These are phyloP conservation scores for Brassica incana DNA, from an alignment of 345 rosid genomes.

Conservation along the genomic window DNA sequence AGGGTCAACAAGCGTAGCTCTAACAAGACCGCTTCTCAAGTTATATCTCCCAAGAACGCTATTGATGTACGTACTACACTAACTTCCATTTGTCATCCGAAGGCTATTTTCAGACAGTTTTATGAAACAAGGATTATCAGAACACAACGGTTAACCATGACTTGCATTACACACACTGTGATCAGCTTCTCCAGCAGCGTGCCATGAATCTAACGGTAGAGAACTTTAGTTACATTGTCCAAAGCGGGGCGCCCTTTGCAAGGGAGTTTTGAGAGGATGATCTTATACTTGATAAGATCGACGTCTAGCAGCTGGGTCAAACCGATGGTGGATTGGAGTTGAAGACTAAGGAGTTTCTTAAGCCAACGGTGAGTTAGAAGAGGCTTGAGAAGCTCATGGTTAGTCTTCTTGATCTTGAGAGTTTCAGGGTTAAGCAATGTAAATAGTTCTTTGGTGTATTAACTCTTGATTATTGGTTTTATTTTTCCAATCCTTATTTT, in stretches of 20 bases:
- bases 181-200: constrained; percentile 70
- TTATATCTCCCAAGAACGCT: constrained; percentile 91
- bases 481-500: background rate
- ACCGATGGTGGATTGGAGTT: constrained; percentile 36
- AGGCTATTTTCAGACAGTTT: constrained; percentile 89
- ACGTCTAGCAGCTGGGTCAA: constrained; percentile 54
- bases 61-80: constrained; percentile 40
- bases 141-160: constrained; percentile 82
- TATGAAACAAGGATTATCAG: constrained; percentile 92
- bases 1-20: constrained; percentile 79
- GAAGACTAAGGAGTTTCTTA: constrained; percentile 54
- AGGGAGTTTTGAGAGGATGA: constrained; percentile 62
- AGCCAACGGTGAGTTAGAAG: constrained; percentile 60
- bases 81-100: constrained; percentile 55
- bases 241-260: constrained; percentile 92
- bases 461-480: constrained; percentile 19
- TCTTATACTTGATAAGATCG: constrained; percentile 64
- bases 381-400: constrained; percentile 73
- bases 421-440: constrained; percentile 78
- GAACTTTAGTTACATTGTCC: constrained; percentile 69
- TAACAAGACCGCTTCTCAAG: constrained; percentile 81
- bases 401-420: constrained; percentile 64
- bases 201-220: constrained; percentile 54
- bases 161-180: constrained; percentile 77
- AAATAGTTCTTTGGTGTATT: constrained; percentile 41